A percentile compares a stretch with the other conserved stretches of the same genome.
Conservation (phyloP, 345 rosid genomes). For the Geranium rotundifolium region DNA sequence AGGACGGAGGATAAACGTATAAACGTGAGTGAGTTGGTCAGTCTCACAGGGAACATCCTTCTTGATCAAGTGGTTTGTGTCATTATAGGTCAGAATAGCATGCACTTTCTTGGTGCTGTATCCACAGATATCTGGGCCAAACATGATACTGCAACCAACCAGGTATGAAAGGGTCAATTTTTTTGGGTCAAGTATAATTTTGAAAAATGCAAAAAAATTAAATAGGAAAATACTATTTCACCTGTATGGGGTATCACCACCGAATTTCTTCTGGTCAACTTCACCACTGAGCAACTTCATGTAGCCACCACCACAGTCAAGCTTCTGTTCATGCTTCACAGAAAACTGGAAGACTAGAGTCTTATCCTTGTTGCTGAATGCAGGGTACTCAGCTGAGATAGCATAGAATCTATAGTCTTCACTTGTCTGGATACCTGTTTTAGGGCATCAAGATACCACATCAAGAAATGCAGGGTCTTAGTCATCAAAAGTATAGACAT, state of each 20-base stretch:
- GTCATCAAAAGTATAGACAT: neutral
- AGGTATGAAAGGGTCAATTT: neutral
- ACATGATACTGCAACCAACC: slow-evolving; percentile 68
- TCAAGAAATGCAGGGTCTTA: neutral
- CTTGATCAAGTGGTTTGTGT: slow-evolving; percentile 75
- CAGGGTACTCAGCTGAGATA: slow-evolving; percentile 87
- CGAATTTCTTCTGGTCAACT: slow-evolving; percentile 88
- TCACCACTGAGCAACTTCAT: slow-evolving; percentile 89
- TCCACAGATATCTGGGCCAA: slow-evolving; percentile 98
- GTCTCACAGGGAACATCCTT: slow-evolving; percentile 98
- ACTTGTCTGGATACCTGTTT: slow-evolving; percentile 88
- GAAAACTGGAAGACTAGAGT: slow-evolving; percentile 91
- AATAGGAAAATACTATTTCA: slow-evolving; percentile 6
- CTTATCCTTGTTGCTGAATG: slow-evolving; percentile 82
- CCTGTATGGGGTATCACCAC: slow-evolving; percentile 98
- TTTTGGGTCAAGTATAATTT: neutral
- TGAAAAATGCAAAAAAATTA: neutral
- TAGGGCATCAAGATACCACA: neutral
- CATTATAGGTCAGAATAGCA: slow-evolving; percentile 83
- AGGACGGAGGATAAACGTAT: slow-evolving; percentile 81
- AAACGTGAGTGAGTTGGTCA: slow-evolving; percentile 91
- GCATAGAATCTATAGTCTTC: slow-evolving; percentile 98
- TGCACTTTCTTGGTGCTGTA: slow-evolving; percentile 98
- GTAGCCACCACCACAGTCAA: slow-evolving; percentile 99
- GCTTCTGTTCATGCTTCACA: slow-evolving; percentile 99